Base-by-base conservation (phyloP, 2,329 filamentous ascomycete genomes). In the Zymoseptoria passerinii region DNA sequence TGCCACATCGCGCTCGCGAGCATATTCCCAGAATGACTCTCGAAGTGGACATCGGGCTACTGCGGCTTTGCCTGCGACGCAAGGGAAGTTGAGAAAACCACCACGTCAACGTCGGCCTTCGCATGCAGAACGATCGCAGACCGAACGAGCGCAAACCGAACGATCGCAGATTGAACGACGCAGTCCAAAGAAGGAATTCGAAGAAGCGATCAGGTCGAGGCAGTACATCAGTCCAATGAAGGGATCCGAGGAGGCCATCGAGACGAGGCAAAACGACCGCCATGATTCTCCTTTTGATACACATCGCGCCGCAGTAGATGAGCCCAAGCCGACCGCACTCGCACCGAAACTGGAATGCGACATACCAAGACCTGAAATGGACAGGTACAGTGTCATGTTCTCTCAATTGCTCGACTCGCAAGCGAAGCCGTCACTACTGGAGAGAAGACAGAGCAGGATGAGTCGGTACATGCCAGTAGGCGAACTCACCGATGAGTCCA, bases 341-440 rank as follows among this genome's bases (percentile, higher is more conserved):
- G 71, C 65, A 19, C 73, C 72, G 2, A 66, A 75, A 48, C 76
- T 96, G 19, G 80, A 91, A 66, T 81, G 96, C 16, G 84, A 92
- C 55, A 94, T 96, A 58, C 92, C 92, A 0, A 82, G 83, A 53
- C 81, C 89, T 57, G 84, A 87, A 62, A 60, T 97, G 80, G 92
- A 96, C 71, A 80, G 92, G 53, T 97, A 96, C 66, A 96, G 91
- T 66, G 83, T 96, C 64, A 96, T 96, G 92, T 96, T 97, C 69
- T 84, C 86, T 57, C 83, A 82, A 44, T 78, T 96, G 6, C 76
- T 96, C 27, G 35, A 40, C 35, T 6, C 16, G 35, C 35, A 40
- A 40, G 10, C 10, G 3, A 40, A 63, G 51, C 63, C 63, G 29
- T 68, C 70, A 3, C 52, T 73, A 3, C 58, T 69, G 19, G 71